Evolutionary conservation across 2,329 filamentous ascomycete genomes (phyloP), one percentile per base, ranked within the genome.

Genomic region (Xylariaceae sp.): DNA sequence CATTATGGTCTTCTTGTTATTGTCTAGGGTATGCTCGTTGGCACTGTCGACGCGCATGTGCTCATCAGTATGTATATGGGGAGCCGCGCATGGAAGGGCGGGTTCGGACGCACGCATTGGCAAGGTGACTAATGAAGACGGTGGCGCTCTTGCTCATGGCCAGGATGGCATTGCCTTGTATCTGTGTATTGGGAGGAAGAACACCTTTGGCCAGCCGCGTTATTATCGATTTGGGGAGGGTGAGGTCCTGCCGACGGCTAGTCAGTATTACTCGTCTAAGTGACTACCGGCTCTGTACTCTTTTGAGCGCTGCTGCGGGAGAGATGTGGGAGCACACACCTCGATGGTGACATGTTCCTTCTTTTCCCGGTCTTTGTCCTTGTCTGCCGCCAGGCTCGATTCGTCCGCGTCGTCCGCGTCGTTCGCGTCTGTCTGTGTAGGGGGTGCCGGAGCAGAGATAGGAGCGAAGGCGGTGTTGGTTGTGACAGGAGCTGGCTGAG

Each of bases 91-190:
- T 27, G 22, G 22, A 27, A 27, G 22, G 22, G 22, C 22, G 22
- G 22, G 7, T 27, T 27, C 22, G 22, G 22, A 76, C 85, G 47
- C 77, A 92, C 88, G 84, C 80, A 53, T 82, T 79, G 40, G 87
- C 85, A 31, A 94, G 74, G 66, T 91, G 89, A 70, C 82, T 92
- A 59, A 94, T 86, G 63, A 94, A 94, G 0, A 94, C 84, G 1
- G 87, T 91, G 7, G 89, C 86, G 68, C 86, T 87, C 71, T 91
- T 91, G 58, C 82, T 86, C 72, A 94, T 78, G 10, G 88, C 89
- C 45, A 89, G 71, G 47, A 91, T 80, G 39, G 89, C 89, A 71
- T 90, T 90, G 62, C 85, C 88, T 66, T 92, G 87, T 43, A 92
- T 88, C 68, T 90, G 86, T 5, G 88, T 91, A 65, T 90, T 90